Conservation (phyloP, 768 basidiomycete species). For the Leccinum olivaceopallidum region DNA sequence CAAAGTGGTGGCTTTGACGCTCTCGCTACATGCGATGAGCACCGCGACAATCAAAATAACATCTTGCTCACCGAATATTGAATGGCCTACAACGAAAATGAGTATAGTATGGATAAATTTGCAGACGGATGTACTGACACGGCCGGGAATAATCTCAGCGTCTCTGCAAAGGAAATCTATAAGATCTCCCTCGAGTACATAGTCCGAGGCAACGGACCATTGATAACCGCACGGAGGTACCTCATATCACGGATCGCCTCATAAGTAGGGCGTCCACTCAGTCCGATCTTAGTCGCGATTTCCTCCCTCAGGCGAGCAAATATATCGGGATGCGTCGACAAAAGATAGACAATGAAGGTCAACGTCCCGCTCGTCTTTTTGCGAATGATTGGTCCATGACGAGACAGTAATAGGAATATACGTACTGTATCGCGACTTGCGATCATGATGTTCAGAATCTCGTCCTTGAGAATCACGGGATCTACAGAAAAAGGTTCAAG, state of each 20-base stretch:
- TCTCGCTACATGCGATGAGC: conserved; percentile 37
- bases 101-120: neutral
- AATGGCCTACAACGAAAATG: conserved; percentile 38
- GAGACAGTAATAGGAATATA: neutral
- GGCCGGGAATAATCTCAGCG: conserved; percentile 54
- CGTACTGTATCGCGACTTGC: conserved; percentile 32
- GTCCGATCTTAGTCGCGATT: conserved; percentile 52
- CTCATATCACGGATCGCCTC: conserved; percentile 63
- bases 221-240: conserved; percentile 63
- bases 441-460: conserved; percentile 37
- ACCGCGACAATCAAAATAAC: neutral
- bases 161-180: conserved; percentile 37
- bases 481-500: conserved; percentile 18
- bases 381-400: neutral
- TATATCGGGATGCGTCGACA: conserved; percentile 52
- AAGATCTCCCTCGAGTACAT: neutral
- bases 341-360: conserved; percentile 41
- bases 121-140: conserved; percentile 31
- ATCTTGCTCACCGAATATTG: conserved; percentile 41
- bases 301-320: conserved; percentile 52
- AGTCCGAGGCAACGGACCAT: conserved; percentile 40
- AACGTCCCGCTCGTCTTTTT: conserved; percentile 42
- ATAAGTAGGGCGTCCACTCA: conserved; percentile 46
- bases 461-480: conserved; percentile 30
- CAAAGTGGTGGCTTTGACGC: conserved; percentile 48